Evolutionary conservation across 2,329 filamentous ascomycete species (phyloP).

Genomic region (Ascochyta rabiei): DNA sequence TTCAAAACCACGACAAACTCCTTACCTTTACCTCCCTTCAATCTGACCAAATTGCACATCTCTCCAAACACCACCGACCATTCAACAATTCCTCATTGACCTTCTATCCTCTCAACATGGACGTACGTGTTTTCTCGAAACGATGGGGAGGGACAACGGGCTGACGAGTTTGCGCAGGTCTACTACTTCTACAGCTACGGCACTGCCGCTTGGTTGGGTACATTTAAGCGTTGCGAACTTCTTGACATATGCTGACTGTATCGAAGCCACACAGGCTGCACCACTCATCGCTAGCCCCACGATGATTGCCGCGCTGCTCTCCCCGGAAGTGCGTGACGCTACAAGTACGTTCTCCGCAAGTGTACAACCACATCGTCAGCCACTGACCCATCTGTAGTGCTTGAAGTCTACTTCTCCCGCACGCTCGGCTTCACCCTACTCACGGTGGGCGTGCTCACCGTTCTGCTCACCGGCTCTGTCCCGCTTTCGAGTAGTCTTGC

Average conservation of each 20-base stretch:
- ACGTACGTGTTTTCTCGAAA: slow-evolving; percentile 3
- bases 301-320: slow-evolving; percentile 65
- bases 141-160: not conserved
- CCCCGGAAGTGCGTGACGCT: slow-evolving; percentile 61
- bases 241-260: slow-evolving; percentile 14
- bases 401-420: slow-evolving; percentile 77
- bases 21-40: not conserved
- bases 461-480: slow-evolving; percentile 73
- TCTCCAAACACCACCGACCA: not conserved
- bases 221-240: not conserved
- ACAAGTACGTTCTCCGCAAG: slow-evolving; percentile 53
- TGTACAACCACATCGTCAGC: not conserved
- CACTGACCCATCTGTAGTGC: slow-evolving; percentile 47
- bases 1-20: slow-evolving; percentile 5
- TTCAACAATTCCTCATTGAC: not conserved
- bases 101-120: slow-evolving; percentile 3
- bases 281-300: slow-evolving; percentile 65
- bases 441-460: slow-evolving; percentile 65
- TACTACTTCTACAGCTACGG: slow-evolving; percentile 53
- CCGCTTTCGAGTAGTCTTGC: slow-evolving; percentile 63
- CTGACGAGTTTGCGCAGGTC: slow-evolving; percentile 41
- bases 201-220: slow-evolving; percentile 52
- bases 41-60: not conserved
- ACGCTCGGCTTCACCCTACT: slow-evolving; percentile 72
- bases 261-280: slow-evolving; percentile 50